Conservation (phyloP, 108 stramenopile genomes). For the Fistulifera pelliculosa region DNA sequence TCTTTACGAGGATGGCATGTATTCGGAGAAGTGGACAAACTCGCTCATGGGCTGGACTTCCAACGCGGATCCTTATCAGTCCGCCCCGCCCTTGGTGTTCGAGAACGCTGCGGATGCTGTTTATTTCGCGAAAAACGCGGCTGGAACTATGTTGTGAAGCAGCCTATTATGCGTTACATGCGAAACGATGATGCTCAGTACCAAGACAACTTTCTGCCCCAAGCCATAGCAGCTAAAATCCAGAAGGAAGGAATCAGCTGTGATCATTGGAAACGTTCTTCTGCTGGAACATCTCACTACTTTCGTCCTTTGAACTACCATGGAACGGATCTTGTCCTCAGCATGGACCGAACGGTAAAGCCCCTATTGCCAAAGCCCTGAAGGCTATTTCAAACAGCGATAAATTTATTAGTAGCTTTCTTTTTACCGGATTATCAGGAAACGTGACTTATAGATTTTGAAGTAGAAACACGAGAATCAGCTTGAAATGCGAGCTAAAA, state of each 20-base stretch:
- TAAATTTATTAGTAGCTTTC: slow-evolving; percentile 21
- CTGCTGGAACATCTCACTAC: slow-evolving; percentile 71
- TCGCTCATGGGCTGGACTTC: slow-evolving; percentile 95
- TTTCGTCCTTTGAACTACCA: slow-evolving; percentile 83
- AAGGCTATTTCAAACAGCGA: slow-evolving; percentile 69
- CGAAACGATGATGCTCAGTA: slow-evolving; percentile 67
- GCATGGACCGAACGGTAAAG: slow-evolving; percentile 64
- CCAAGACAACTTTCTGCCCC: slow-evolving; percentile 84
- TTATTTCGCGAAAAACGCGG: slow-evolving; percentile 88
- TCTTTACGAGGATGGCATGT: slow-evolving; percentile 65
- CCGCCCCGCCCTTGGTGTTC: slow-evolving; percentile 69
- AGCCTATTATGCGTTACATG: slow-evolving; percentile 53
- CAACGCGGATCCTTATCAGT: slow-evolving; percentile 85
- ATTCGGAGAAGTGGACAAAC: slow-evolving; percentile 76
- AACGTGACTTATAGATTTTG: no score
- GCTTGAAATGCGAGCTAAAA: no score
- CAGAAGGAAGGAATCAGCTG: slow-evolving; percentile 59
- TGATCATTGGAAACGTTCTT: slow-evolving; percentile 61
- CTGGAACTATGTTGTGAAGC: slow-evolving; percentile 81
- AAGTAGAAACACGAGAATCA: no score
- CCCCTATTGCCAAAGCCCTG: slow-evolving; percentile 40
- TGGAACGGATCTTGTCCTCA: slow-evolving; percentile 73
- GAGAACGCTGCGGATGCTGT: slow-evolving; percentile 82
- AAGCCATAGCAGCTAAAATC: slow-evolving; percentile 47
- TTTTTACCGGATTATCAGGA: no score